A percentile compares a stretch with the other conserved stretches of the same genome.
phyloP scores from a whole-genome alignment of 106 monocot genomes.

The Dioscorea zingiberensis region DNA sequence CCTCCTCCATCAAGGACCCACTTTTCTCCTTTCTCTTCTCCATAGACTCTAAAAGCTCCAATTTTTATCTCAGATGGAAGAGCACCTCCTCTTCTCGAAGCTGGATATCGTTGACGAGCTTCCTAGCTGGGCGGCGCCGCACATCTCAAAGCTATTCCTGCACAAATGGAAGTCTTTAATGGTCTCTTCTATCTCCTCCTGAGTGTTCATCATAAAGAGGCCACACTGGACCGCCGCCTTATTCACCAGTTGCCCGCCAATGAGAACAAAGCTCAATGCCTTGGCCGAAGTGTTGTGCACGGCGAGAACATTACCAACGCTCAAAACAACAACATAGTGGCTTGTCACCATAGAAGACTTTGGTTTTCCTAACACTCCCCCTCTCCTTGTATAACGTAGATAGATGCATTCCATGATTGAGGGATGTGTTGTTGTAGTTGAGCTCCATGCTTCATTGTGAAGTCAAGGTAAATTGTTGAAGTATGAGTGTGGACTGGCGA shows the following conservation, averaged over 20 bases:
- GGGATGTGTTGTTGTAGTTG: conserved; percentile 54
- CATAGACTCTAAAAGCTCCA: neutral
- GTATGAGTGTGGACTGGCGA: conserved; percentile 93
- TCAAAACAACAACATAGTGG: conserved; percentile 22
- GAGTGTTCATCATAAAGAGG: conserved; percentile 52
- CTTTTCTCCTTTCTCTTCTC: too few relatives aligned
- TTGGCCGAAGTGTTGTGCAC: conserved; percentile 24
- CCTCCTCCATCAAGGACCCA: neutral
- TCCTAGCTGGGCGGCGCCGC: neutral
- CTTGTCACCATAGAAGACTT: conserved; percentile 5
- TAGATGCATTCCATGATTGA: conserved; percentile 66
- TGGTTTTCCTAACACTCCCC: conserved; percentile 33
- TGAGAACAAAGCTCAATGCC: conserved; percentile 32
- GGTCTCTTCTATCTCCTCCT: conserved; percentile 37
- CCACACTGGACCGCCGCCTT: conserved; percentile 45
- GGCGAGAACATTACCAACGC: conserved; percentile 28
- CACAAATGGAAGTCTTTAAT: conserved; percentile 25
- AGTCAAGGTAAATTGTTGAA: conserved; percentile 90
- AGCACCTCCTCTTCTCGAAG: too few relatives aligned
- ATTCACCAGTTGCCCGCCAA: conserved; percentile 36
- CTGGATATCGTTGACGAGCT: neutral
- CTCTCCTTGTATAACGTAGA: conserved; percentile 76
- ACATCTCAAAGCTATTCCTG: conserved; percentile 39
- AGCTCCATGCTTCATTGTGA: conserved; percentile 68
- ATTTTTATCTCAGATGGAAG: conserved; percentile 1